Base-by-base conservation (phyloP, 768 basidiomycete genomes). In the Antrodiella citrinella region DNA sequence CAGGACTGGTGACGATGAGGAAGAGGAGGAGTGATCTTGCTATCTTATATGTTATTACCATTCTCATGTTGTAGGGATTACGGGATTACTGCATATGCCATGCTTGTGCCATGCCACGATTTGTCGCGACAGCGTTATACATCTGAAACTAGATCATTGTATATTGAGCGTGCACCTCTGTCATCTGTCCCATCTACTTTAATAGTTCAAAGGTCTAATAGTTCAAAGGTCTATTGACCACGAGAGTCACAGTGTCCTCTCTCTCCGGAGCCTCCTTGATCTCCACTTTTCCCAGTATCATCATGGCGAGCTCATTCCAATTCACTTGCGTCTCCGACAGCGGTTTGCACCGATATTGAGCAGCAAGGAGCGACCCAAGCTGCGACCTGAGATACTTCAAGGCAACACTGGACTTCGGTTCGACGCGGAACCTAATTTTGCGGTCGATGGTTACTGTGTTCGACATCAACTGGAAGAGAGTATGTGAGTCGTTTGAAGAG, bases 401-500 rank as follows among this genome's bases (percentile, higher is more conserved):
- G 3, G 92, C 92, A 43, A 92, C 62, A 50, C 80, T 81, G 0
- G 84, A 69, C 68, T 85, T 91, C 1, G 90, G 80, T 1, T 78
- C 57, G 12, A 88, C 63, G 30, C 73, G 76, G 64, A 84, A 89
- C 57, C 76, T 81, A 67, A 93, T 74, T 69, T 91, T 96, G 49
- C 90, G 84, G 66, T 98, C 95, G 51, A 97, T 74, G 46, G 79
- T 73, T 9, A 80, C 73, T n/a, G 77, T 74, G 48, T 84, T 73
- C 1, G 93, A 82, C 30, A 80, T 68, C 22, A 86, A 71, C 94
- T 97, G 30, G 7, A 35, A 38, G 22, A 18, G 25, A 41, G 45
- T 49, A 45, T 40, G 51, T 41, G 12, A 48, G 42, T n/a, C 38
- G 19, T 43, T 44, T 7, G 20, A 24, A 11, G 22, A 18, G 10